phyloP scores from a whole-genome alignment of 2,329 filamentous ascomycete genomes.

The Tolypocladium tropicale region DNA sequence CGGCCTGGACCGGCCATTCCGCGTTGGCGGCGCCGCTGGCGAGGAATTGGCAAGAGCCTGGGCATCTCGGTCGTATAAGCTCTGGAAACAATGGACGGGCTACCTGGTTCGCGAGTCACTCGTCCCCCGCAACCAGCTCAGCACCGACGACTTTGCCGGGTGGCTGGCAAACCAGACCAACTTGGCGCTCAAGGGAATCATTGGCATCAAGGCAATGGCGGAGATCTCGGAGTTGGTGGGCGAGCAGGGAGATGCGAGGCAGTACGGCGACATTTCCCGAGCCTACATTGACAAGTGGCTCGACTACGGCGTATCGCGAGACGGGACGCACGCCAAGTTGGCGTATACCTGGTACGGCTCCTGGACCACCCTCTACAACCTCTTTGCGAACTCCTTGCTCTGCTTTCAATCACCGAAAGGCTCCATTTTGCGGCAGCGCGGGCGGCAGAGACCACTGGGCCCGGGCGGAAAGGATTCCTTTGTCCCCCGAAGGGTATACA shows the following conservation, averaged over 20 bases:
- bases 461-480: constrained; percentile 34
- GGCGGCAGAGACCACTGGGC: constrained; percentile 11
- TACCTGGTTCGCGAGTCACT: constrained; percentile 63
- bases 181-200: constrained; percentile 64
- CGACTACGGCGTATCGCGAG: constrained; percentile 57
- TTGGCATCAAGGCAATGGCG: constrained; percentile 70
- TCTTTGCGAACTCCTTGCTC: constrained; percentile 65
- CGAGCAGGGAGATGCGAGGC: constrained; percentile 44
- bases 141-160: constrained; percentile 70
- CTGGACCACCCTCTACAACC: constrained; percentile 73
- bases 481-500: constrained; percentile 67
- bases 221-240: constrained; percentile 52
- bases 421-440: neutral
- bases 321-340: constrained; percentile 63
- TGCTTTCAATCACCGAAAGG: constrained; percentile 56
- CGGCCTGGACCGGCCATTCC: neutral
- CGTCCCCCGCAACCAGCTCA: constrained; percentile 61
- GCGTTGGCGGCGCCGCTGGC: constrained; percentile 23
- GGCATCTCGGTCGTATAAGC: constrained; percentile 44
- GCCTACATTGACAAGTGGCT: constrained; percentile 64
- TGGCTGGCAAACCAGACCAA: constrained; percentile 67
- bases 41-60: constrained; percentile 29
- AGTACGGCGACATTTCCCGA: constrained; percentile 54
- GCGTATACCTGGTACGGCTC: constrained; percentile 74
- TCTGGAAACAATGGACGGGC: constrained; percentile 70